Evolutionary conservation across 768 basidiomycete species (phyloP), one percentile per base, ranked within the genome.

Genomic region (Psilocybe subaeruginosa): DNA sequence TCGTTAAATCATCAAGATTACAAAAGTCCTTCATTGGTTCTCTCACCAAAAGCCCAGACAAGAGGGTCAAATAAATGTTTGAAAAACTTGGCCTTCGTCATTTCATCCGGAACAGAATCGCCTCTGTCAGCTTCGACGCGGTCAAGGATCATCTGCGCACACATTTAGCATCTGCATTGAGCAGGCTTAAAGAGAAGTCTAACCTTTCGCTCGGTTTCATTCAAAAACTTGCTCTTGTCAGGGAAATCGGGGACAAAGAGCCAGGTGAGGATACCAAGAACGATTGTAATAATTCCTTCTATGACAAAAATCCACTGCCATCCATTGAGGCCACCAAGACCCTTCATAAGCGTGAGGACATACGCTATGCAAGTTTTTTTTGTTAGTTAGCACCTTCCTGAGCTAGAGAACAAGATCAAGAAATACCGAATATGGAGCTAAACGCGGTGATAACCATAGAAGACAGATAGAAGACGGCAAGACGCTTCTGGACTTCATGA

Each of bases 91-190:
- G 48, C 17, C 33, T 53, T 43, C 1, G 70, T 76, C 56, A 78
- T 69, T 16, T 73, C 47, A 61, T 79, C 77, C 0, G 77, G 73
- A 30, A 77, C 49, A 49, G 77, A 70, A 63, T 80, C 79, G 4
- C 75, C 74, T 48, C 78, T 70, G 62, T 79, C 78, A 9, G 69
- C 70, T 60, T 79, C 74, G 17, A 79, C 72, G n/a, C 78, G 76
- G 50, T 69, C 68, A 29, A 79, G 62, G 46, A 76, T 64, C 66
- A 74, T 66, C 73, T 74, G 37, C 8, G 8, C 11, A 14, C 9
- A 8, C 52, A 23, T 61, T 65, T 5, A 68, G 19, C 23, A 3
- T 4, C 16, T 31, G 2, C 17, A 35, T 12, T 11, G 53, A 31
- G 4, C 12, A 58, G 16, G 4, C 14, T 16, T 27, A 31, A 48